Base-by-base conservation (phyloP, 805 yeast species). In the Blastobotrys mokoenaii region DNA sequence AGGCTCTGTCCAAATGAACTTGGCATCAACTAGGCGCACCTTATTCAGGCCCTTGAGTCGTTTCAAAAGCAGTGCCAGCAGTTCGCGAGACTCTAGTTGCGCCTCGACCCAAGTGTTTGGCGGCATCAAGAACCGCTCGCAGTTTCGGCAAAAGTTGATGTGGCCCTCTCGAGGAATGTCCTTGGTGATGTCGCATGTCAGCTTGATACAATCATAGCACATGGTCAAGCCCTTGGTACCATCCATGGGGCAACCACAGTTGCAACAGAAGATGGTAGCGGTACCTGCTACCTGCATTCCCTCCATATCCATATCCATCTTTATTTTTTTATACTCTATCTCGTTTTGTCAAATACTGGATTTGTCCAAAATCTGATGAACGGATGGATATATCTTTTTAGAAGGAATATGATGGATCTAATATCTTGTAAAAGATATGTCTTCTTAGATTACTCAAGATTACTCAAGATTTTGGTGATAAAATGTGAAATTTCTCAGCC, bases 241-340 rank as follows among this genome's bases (percentile, higher is more conserved):
- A 62, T 93, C 97, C 77, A 93, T 86, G 38, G 97, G 97, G 46
- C 84, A 86, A 68, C 97, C 97, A 82, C 98, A 93, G 82, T 86
- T 87, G 68, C 95, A 88, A 73, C 98, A 93, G 47, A 93, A 77
- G 49, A 93, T 93, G 1, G 97, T 93, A 30, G 97, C 95, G 10
- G 41, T 43, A 16, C 37, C 32, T 4, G 12, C 4, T 16, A n/a
- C 20, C 22, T 34, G 38, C 16, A 34, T 15, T 14, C 12, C 12
- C n/a, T n/a, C n/a, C 38, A 15, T 34, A 14, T 16, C 38, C 27
- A 22, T 22, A 8, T 22, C 27, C 27, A 22, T 22, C 8, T 22
- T 22, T 22, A 22, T 5, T 22, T 8, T 22, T n/a, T n/a, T n/a
- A n/a, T n/a, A n/a, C n/a, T n/a, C n/a, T n/a, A n/a, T n/a, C n/a